A percentile compares a stretch with the other conserved stretches of the same genome.
These are phyloP conservation scores for Candida bentonensis DNA, from an alignment of 805 yeast species.

Conservation along the genomic window DNA sequence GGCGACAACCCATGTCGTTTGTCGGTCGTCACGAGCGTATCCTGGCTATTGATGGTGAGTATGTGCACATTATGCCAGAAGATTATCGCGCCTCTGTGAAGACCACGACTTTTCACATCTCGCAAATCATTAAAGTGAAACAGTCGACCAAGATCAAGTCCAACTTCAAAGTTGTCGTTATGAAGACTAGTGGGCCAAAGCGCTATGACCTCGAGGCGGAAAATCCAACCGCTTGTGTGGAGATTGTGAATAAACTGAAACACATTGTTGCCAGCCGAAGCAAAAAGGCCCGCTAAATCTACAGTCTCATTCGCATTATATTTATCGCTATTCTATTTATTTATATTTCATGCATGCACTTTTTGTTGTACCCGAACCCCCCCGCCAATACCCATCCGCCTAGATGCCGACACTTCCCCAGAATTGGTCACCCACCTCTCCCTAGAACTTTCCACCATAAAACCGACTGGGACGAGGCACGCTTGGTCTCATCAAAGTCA, in stretches of 20 bases:
- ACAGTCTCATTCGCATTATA: too few species aligned
- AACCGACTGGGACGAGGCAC: background rate
- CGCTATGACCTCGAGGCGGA: constrained; percentile 79
- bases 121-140: constrained; percentile 61
- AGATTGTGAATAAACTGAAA: constrained; percentile 59
- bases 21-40: constrained; percentile 69
- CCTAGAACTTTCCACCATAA: background rate
- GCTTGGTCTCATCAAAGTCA: background rate
- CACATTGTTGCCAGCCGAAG: constrained; percentile 43
- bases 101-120: constrained; percentile 75
- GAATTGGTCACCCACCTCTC: background rate
- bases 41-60: constrained; percentile 87
- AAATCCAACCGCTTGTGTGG: constrained; percentile 44
- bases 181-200: constrained; percentile 55
- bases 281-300: background rate
- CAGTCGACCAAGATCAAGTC: constrained; percentile 63
- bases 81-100: constrained; percentile 68
- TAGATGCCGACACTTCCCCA: background rate
- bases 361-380: too few species aligned
- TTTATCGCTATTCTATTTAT: too few species aligned
- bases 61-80: constrained; percentile 75
- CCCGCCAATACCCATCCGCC: too few species aligned
- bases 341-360: too few species aligned
- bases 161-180: constrained; percentile 69
- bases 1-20: constrained; percentile 77